Conservation (phyloP, 345 rosid species). For the Kernera saxatilis region DNA sequence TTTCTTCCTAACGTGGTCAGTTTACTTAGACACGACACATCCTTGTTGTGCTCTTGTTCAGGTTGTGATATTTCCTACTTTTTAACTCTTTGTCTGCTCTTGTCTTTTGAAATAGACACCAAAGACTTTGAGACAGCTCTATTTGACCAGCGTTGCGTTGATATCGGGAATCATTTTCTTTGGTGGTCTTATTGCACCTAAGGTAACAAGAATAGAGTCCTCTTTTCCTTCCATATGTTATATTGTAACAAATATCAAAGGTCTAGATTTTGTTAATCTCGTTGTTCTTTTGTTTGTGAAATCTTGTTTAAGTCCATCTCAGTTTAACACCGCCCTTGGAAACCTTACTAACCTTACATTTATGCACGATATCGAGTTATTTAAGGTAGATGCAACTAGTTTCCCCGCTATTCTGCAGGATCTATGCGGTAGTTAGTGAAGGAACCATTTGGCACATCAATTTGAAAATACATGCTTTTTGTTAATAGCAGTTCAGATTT, state of each 20-base stretch:
- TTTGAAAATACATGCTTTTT: neutral
- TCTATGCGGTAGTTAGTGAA: neutral
- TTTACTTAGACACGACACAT: neutral
- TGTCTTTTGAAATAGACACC: constrained; percentile 50
- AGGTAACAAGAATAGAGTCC: constrained; percentile 29
- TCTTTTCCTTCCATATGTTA: neutral
- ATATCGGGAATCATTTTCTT: constrained; percentile 72
- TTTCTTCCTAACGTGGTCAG: constrained; percentile 73
- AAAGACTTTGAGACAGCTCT: constrained; percentile 78
- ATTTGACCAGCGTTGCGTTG: constrained; percentile 63
- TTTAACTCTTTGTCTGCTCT: neutral
- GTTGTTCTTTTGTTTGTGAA: neutral
- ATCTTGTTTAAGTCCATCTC: neutral
- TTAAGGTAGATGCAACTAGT: neutral
- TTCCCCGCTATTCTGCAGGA: neutral
- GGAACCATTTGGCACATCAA: neutral
- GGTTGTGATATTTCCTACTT: neutral
- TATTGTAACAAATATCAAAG: neutral
- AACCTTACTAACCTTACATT: neutral
- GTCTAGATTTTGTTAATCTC: neutral
- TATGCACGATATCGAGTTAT: neutral
- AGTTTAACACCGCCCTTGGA: neutral
- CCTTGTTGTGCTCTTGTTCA: neutral
- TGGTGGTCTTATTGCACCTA: constrained; percentile 94
- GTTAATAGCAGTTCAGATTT: neutral